A percentile compares a stretch with the other conserved stretches of the same genome.
These are phyloP conservation scores for Lavandula angustifolia DNA, from an alignment of 257 asterid species.

Conservation along the genomic window DNA sequence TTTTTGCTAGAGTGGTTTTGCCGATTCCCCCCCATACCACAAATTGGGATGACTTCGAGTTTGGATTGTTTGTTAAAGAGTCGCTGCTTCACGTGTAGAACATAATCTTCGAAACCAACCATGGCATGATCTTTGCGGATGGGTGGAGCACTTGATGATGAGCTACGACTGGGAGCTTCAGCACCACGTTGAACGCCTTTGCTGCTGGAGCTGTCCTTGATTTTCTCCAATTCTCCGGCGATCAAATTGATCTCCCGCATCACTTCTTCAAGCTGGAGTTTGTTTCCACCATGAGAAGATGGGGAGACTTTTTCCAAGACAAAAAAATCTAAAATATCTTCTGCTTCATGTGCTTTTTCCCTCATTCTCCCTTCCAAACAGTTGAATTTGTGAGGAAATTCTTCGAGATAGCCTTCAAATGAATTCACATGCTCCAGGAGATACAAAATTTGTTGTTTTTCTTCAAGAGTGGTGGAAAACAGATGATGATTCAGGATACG, in stretches of 20 bases:
- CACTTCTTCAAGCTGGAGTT: too few relatives aligned
- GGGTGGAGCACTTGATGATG: conserved; percentile 3
- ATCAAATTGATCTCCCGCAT: not conserved
- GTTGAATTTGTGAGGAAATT: not conserved
- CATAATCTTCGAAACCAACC: not conserved
- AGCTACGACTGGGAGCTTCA: not conserved
- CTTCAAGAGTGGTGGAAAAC: not conserved
- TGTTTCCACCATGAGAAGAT: not conserved
- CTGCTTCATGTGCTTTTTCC: conserved; percentile 4
- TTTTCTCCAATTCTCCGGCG: not conserved
- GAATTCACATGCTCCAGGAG: not conserved
- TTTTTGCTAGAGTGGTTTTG: not conserved
- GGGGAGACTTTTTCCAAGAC: not conserved
- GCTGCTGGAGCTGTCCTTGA: not conserved
- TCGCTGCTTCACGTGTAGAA: not conserved
- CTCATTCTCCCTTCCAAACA: conserved; percentile 14
- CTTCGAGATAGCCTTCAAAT: not conserved
- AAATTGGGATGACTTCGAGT: not conserved
- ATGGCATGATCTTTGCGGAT: not conserved
- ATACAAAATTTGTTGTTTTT: not conserved
- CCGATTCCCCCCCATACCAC: not conserved
- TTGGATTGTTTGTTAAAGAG: not conserved
- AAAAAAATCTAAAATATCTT: not conserved
- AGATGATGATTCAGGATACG: not conserved
- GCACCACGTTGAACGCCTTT: not conserved